Evolutionary conservation across 2,329 filamentous ascomycete species (phyloP).

Genomic region (Xylariales sp.): DNA sequence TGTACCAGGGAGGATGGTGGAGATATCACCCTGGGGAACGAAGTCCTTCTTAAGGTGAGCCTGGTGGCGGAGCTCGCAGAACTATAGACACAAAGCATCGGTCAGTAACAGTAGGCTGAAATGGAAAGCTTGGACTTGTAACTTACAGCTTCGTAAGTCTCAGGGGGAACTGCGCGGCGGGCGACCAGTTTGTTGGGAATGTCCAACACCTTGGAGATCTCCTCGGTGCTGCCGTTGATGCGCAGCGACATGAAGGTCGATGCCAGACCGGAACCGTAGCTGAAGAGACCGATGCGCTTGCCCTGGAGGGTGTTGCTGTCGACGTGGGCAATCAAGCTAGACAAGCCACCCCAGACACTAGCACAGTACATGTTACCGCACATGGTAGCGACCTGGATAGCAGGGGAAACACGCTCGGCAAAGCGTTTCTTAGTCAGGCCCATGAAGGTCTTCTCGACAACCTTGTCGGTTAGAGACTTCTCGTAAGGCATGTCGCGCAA

Average conservation of each 20-base stretch:
- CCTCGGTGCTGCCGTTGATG: constrained; percentile 64
- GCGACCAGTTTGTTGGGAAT: constrained; percentile 64
- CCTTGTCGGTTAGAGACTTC: constrained; percentile 76
- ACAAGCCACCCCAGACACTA: constrained; percentile 74
- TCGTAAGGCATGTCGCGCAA: constrained; percentile 75
- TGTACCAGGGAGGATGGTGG: constrained; percentile 61
- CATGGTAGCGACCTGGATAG: constrained; percentile 72
- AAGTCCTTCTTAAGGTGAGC: constrained; percentile 80
- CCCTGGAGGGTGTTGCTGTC: constrained; percentile 59
- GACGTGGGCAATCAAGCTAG: constrained; percentile 62
- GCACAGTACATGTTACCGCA: constrained; percentile 67
- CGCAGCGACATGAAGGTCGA: constrained; percentile 71
- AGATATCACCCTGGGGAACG: constrained; percentile 62
- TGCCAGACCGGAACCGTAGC: constrained; percentile 73
- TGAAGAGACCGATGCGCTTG: constrained; percentile 73
- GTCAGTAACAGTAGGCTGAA: background rate
- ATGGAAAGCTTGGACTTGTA: constrained; percentile 1
- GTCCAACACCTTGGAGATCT: constrained; percentile 64
- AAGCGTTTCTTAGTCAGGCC: constrained; percentile 78
- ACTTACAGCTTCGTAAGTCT: constrained; percentile 70
- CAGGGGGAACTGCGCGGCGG: constrained; percentile 62
- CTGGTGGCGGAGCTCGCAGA: constrained; percentile 77
- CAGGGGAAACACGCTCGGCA: constrained; percentile 69
- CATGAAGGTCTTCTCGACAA: constrained; percentile 85
- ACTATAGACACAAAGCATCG: constrained; percentile 41